Evolutionary conservation across 345 rosid genomes (phyloP).

Genomic region (Dovyalis caffra): DNA sequence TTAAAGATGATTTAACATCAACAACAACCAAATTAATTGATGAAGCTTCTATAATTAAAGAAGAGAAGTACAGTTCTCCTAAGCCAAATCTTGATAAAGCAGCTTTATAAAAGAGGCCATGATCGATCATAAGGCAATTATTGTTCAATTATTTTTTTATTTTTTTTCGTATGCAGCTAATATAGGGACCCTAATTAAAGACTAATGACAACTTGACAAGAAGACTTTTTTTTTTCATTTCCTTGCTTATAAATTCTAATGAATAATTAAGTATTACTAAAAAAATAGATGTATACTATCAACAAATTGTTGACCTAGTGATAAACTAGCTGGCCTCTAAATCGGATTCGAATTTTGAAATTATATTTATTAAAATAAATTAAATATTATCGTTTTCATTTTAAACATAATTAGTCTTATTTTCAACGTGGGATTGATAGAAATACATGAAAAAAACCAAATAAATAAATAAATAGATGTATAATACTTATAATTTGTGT

Average conservation of each 20-base stretch:
- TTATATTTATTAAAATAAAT: too few relatives aligned
- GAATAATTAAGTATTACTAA: background rate
- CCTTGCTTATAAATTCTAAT: background rate
- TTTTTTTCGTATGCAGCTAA: constrained; percentile 1
- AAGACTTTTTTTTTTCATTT: background rate
- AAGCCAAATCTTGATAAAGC: constrained; percentile 20
- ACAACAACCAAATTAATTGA: constrained; percentile 13
- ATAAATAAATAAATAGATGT: too few relatives aligned
- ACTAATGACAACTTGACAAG: background rate
- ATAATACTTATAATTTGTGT: too few relatives aligned
- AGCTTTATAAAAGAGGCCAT: constrained; percentile 26
- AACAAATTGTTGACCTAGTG: too few relatives aligned
- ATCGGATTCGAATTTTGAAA: too few relatives aligned
- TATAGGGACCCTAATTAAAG: background rate
- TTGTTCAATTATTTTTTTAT: constrained; percentile 31
- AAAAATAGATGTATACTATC: background rate
- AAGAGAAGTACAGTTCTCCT: background rate
- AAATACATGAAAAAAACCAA: too few relatives aligned
- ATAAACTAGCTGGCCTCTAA: too few relatives aligned
- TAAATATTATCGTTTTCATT: too few relatives aligned
- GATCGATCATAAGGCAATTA: constrained; percentile 22
- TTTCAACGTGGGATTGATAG: too few relatives aligned
- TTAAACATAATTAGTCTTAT: too few relatives aligned
- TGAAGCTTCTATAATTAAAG: constrained; percentile 17
- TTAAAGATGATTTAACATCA: constrained; percentile 35